Conservation (phyloP, 2,329 filamentous ascomycete species). For the Colletotrichum lentis region DNA sequence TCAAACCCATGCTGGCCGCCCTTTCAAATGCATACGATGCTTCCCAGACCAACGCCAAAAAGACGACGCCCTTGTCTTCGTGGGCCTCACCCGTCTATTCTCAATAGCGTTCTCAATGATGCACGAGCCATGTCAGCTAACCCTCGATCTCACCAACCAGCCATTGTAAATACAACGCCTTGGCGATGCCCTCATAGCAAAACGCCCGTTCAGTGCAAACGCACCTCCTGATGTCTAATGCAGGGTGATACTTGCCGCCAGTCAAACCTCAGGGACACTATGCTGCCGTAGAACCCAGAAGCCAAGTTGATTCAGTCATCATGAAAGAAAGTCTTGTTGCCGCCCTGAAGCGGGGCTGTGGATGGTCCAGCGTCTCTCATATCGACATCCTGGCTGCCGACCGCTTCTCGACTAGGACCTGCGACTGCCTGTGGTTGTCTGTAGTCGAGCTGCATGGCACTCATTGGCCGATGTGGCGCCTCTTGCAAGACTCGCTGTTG, state of each 20-base stretch:
- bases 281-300: background rate
- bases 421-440: slow-evolving; percentile 46
- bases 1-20: slow-evolving; percentile 31
- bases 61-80: slow-evolving; percentile 13
- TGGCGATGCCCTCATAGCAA: slow-evolving; percentile 2
- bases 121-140: slow-evolving; percentile 4
- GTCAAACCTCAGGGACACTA: background rate
- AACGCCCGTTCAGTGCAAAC: background rate
- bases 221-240: background rate
- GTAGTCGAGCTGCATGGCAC: slow-evolving; percentile 59
- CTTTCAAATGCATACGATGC: slow-evolving; percentile 37
- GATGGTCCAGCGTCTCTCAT: slow-evolving; percentile 66
- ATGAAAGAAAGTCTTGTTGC: slow-evolving; percentile 60
- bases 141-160: slow-evolving; percentile 2
- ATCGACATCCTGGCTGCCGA: slow-evolving; percentile 57
- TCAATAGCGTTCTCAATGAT: background rate
- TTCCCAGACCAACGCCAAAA: slow-evolving; percentile 37
- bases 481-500: slow-evolving; percentile 56
- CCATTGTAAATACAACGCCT: background rate
- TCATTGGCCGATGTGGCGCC: slow-evolving; percentile 59
- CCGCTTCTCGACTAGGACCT: slow-evolving; percentile 47
- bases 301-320: slow-evolving; percentile 48
- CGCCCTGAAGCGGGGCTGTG: slow-evolving; percentile 60
- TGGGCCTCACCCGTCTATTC: slow-evolving; percentile 16
- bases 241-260: background rate